These are phyloP conservation scores for Aurantiochytrium sp. DNA, from an alignment of 108 stramenopile species.

Conservation along the genomic window DNA sequence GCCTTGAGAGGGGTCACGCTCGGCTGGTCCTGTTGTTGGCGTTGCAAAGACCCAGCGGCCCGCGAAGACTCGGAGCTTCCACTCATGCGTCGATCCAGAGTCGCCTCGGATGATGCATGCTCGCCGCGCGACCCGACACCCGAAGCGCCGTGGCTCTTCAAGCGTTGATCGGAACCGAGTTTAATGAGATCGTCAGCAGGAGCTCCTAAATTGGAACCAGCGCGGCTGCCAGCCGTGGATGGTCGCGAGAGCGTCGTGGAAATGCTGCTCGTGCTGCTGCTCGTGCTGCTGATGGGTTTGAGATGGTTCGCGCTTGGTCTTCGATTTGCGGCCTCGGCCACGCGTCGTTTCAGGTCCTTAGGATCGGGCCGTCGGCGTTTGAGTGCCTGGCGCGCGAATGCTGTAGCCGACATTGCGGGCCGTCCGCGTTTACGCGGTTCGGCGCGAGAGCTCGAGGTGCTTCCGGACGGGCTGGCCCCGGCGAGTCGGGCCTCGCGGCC, in stretches of 20 bases:
- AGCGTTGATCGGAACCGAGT: too few relatives aligned
- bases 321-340: not conserved
- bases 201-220: not conserved
- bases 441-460: not conserved
- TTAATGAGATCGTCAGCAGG: too few relatives aligned
- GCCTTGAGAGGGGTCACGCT: not conserved
- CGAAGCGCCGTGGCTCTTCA: too few relatives aligned
- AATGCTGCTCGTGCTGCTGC: not conserved
- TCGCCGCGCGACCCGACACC: too few relatives aligned
- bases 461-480: not conserved
- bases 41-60: too few relatives aligned
- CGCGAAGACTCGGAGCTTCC: too few relatives aligned
- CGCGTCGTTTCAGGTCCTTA: not conserved
- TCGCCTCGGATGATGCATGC: too few relatives aligned
- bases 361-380: not conserved
- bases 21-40: too few relatives aligned
- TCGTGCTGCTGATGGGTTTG: not conserved
- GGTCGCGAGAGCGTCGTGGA: not conserved
- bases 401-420: not conserved
- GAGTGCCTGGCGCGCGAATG: not conserved
- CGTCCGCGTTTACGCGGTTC: not conserved
- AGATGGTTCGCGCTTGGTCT: not conserved
- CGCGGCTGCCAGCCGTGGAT: not conserved
- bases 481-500: not conserved
- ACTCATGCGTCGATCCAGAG: too few relatives aligned